Percentiles rank a stretch among this genome's conserved stretches.
Conservation (phyloP, 805 yeast species). For the Starmerella kuoi region DNA sequence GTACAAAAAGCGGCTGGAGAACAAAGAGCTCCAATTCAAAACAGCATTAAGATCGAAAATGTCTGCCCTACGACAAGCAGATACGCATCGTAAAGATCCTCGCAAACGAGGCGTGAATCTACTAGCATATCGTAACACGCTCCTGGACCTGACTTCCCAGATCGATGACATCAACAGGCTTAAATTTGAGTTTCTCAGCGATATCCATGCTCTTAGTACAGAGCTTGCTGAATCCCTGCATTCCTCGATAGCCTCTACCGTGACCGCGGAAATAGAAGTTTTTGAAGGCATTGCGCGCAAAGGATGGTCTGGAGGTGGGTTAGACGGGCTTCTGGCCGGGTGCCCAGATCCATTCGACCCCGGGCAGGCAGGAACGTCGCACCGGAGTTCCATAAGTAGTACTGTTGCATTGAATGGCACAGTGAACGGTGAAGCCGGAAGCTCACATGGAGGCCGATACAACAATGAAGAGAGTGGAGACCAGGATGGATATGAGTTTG, state of each 20-base stretch:
- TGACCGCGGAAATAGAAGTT: slow-evolving; percentile 70
- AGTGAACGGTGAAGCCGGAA: neutral
- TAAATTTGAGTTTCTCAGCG: slow-evolving; percentile 62
- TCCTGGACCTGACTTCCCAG: slow-evolving; percentile 56
- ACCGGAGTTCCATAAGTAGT: too few species aligned
- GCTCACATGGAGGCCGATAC: neutral
- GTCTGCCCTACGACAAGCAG: slow-evolving; percentile 43
- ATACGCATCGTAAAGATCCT: slow-evolving; percentile 38
- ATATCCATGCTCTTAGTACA: slow-evolving; percentile 49
- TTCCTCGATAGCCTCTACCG: slow-evolving; percentile 46
- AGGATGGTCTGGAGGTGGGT: slow-evolving; percentile 80
- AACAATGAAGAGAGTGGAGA: neutral
- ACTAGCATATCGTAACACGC: slow-evolving; percentile 51
- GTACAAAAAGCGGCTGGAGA: slow-evolving; percentile 35
- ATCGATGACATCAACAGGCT: slow-evolving; percentile 67
- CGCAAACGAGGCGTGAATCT: slow-evolving; percentile 50
- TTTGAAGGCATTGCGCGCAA: slow-evolving; percentile 70
- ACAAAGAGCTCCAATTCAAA: slow-evolving; percentile 45
- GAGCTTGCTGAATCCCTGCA: slow-evolving; percentile 46
- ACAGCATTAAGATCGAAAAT: slow-evolving; percentile 42
- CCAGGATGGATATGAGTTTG: neutral
- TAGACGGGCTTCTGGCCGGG: slow-evolving; percentile 51
- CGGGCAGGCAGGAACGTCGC: neutral
- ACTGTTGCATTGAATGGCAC: neutral
- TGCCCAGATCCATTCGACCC: slow-evolving; percentile 51